Evolutionary conservation across 108 stramenopile species (phyloP).

Genomic region (Nitzschia putrida): DNA sequence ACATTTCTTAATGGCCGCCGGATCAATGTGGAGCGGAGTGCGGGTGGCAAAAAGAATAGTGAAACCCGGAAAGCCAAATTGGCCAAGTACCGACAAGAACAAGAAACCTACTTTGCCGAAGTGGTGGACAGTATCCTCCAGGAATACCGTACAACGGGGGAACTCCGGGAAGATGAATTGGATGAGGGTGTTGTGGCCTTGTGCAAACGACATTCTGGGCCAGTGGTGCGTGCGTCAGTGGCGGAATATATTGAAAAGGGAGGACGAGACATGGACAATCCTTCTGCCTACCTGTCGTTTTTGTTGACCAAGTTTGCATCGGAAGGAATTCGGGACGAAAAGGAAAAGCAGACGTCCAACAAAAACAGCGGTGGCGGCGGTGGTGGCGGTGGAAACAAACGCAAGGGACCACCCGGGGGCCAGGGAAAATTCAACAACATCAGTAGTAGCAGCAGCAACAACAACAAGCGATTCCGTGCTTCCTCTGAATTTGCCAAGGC

Average conservation of each 20-base stretch:
- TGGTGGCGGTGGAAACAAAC: not conserved
- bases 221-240: slow-evolving; percentile 71
- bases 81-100: slow-evolving; percentile 65
- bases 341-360: slow-evolving; percentile 23
- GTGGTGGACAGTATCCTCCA: slow-evolving; percentile 76
- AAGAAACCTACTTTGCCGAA: slow-evolving; percentile 75
- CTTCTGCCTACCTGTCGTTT: slow-evolving; percentile 74
- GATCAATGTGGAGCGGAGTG: slow-evolving; percentile 88
- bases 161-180: slow-evolving; percentile 79
- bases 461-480: slow-evolving; percentile 24
- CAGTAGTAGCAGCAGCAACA: slow-evolving; percentile 10
- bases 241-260: slow-evolving; percentile 76
- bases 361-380: slow-evolving; percentile 2
- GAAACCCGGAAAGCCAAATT: slow-evolving; percentile 72
- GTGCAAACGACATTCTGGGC: slow-evolving; percentile 82
- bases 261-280: slow-evolving; percentile 75
- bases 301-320: slow-evolving; percentile 73
- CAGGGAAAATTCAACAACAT: slow-evolving; percentile 6
- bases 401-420: not conserved
- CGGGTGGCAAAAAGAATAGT: slow-evolving; percentile 61
- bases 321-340: slow-evolving; percentile 64
- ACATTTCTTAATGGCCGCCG: slow-evolving; percentile 87
- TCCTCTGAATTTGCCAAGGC: slow-evolving; percentile 47
- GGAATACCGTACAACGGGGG: slow-evolving; percentile 70
- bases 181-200: slow-evolving; percentile 84